phyloP scores from a whole-genome alignment of 2,329 filamentous ascomycete species.

The Fusarium proliferatum region DNA sequence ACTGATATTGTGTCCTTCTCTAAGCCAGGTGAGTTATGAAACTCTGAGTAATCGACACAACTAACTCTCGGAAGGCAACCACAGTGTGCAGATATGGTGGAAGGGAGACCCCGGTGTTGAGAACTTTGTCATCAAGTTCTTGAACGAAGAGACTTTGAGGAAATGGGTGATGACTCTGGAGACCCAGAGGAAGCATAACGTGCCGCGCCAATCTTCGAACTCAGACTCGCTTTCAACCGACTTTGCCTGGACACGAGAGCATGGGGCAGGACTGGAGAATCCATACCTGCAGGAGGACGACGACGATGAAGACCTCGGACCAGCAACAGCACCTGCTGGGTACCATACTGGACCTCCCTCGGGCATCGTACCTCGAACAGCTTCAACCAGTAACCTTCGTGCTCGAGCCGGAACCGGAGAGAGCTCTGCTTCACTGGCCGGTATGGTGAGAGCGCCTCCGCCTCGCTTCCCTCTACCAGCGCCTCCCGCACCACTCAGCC shows the following conservation, averaged over 20 bases:
- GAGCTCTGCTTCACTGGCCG: constrained; percentile 68
- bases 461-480: constrained; percentile 77
- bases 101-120: constrained; percentile 96
- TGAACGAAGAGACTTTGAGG: constrained; percentile 90
- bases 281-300: constrained; percentile 76
- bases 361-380: constrained; percentile 52
- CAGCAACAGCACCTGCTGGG: constrained; percentile 51
- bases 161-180: constrained; percentile 90
- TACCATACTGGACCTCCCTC: constrained; percentile 48
- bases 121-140: constrained; percentile 94
- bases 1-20: constrained; percentile 90
- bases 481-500: constrained; percentile 68
- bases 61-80: constrained; percentile 73
- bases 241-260: constrained; percentile 81
- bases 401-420: constrained; percentile 81
- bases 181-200: constrained; percentile 74
- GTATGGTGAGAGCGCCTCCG: constrained; percentile 70
- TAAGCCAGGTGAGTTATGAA: constrained; percentile 77
- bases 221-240: constrained; percentile 71
- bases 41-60: background rate
- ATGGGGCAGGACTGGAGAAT: constrained; percentile 77
- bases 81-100: constrained; percentile 98
- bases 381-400: constrained; percentile 79
- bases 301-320: constrained; percentile 66
- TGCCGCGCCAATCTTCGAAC: constrained; percentile 59